A percentile compares a stretch with the other conserved stretches of the same genome.
Evolutionary conservation across 169 alveolate species (phyloP).

Genomic region (Plasmodium cynomolgi): DNA sequence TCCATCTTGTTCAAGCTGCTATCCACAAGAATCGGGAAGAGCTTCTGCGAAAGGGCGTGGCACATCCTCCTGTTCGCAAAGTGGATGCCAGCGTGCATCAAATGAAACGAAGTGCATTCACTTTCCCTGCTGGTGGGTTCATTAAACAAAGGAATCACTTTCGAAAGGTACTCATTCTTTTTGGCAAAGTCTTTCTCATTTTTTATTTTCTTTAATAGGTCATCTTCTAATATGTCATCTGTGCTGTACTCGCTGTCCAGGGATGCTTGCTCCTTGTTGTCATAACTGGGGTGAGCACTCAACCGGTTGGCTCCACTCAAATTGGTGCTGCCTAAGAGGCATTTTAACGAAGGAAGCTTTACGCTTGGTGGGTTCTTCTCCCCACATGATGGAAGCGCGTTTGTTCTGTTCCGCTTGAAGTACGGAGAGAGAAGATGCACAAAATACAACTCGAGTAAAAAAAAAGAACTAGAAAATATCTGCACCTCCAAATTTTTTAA

Average conservation of each 20-base stretch:
- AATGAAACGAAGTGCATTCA: slow-evolving; percentile 13
- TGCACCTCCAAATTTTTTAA: slow-evolving; percentile 13
- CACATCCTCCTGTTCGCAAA: slow-evolving; percentile 41
- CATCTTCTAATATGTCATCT: slow-evolving; percentile 19
- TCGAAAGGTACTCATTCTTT: slow-evolving; percentile 20
- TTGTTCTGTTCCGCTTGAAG: not conserved
- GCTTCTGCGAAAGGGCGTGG: slow-evolving; percentile 35
- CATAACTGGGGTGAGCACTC: not conserved
- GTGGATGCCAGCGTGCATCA: slow-evolving; percentile 27
- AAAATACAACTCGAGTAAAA: slow-evolving; percentile 27
- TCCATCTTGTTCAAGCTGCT: slow-evolving; percentile 17
- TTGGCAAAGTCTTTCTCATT: slow-evolving; percentile 19
- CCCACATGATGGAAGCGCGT: not conserved
- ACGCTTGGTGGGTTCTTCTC: not conserved
- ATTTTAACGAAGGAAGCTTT: not conserved
- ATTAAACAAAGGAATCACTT: slow-evolving; percentile 30
- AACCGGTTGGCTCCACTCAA: not conserved
- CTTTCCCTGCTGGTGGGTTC: slow-evolving; percentile 14
- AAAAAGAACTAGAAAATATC: slow-evolving; percentile 3
- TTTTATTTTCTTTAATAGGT: slow-evolving; percentile 28
- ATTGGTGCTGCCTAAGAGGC: not conserved
- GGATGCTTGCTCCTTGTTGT: not conserved
- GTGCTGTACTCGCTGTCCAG: slow-evolving; percentile 30
- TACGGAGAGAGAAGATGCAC: not conserved
- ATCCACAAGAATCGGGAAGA: slow-evolving; percentile 27